A percentile compares a stretch with the other conserved stretches of the same genome.
Conservation (phyloP, 2,329 filamentous ascomycete species). For the Scleromitrula shiraiana region DNA sequence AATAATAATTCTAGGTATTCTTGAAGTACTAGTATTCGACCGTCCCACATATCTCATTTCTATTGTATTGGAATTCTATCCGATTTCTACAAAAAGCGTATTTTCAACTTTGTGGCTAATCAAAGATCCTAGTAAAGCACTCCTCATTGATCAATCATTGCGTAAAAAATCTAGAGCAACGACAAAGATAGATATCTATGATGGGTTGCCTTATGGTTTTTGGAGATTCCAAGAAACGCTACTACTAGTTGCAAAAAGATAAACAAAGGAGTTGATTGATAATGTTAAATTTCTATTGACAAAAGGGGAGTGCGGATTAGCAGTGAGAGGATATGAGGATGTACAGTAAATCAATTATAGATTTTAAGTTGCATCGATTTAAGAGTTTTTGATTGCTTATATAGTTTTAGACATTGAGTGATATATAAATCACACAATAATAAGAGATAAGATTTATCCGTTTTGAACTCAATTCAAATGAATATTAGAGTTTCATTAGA, state of each 20-base stretch:
- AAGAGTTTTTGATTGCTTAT: too few species aligned
- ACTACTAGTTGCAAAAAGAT: not conserved
- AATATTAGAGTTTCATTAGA: too few species aligned
- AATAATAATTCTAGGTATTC: not conserved
- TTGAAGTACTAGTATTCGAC: not conserved
- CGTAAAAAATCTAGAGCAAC: constrained; percentile 29
- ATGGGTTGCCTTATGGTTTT: constrained; percentile 28
- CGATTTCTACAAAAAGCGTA: constrained; percentile 37
- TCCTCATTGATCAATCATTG: constrained; percentile 43
- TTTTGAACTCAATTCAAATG: too few species aligned
- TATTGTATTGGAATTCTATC: constrained; percentile 29
- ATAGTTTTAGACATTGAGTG: too few species aligned
- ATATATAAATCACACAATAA: too few species aligned
- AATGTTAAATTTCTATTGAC: not conserved
- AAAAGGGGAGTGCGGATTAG: not conserved
- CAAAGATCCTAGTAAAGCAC: constrained; percentile 41
- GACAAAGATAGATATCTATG: constrained; percentile 27
- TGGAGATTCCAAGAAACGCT: constrained; percentile 16
- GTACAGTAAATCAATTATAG: too few species aligned
- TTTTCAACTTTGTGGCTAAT: constrained; percentile 40
- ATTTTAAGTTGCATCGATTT: too few species aligned
- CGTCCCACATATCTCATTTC: constrained; percentile 26
- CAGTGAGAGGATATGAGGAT: not conserved
- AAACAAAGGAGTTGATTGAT: not conserved
- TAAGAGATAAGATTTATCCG: too few species aligned